phyloP scores from a whole-genome alignment of 129 eudicot species.

The Artemisia tridentata region DNA sequence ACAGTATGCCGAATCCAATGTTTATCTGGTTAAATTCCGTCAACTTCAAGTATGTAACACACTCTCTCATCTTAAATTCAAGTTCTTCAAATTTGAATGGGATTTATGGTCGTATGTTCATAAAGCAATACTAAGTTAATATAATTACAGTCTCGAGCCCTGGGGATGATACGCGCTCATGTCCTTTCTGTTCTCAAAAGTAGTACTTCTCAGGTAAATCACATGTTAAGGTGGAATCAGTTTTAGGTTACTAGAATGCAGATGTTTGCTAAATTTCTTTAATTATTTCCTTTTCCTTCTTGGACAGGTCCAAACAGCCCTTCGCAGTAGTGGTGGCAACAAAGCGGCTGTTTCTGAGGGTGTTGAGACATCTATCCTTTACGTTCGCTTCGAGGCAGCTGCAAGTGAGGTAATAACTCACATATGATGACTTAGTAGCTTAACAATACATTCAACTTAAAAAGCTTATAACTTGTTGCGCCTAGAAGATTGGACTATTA shows the following conservation, averaged over 20 bases:
- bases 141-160: slow-evolving; percentile 76
- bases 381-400: slow-evolving; percentile 97
- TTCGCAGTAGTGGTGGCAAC: slow-evolving; percentile 57
- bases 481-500: slow-evolving; percentile 2
- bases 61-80: background rate
- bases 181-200: slow-evolving; percentile 82
- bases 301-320: slow-evolving; percentile 80
- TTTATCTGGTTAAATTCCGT: slow-evolving; percentile 92
- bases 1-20: slow-evolving; percentile 96
- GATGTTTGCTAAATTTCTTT: slow-evolving; percentile 6
- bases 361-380: slow-evolving; percentile 90
- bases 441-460: no score
- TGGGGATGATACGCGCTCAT: slow-evolving; percentile 82
- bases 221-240: background rate
- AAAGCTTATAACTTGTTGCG: background rate
- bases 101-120: slow-evolving; percentile 6
- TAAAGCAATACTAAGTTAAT: slow-evolving; percentile 10
- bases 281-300: background rate
- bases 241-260: slow-evolving; percentile 14
- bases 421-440: slow-evolving; percentile 8
- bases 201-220: slow-evolving; percentile 85
- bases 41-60: slow-evolving; percentile 79
- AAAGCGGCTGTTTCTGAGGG: slow-evolving; percentile 77
- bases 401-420: slow-evolving; percentile 81
- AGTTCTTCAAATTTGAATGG: slow-evolving; percentile 14